phyloP scores from a whole-genome alignment of 176 grass and related monocot species.

The Ensete ventricosum region DNA sequence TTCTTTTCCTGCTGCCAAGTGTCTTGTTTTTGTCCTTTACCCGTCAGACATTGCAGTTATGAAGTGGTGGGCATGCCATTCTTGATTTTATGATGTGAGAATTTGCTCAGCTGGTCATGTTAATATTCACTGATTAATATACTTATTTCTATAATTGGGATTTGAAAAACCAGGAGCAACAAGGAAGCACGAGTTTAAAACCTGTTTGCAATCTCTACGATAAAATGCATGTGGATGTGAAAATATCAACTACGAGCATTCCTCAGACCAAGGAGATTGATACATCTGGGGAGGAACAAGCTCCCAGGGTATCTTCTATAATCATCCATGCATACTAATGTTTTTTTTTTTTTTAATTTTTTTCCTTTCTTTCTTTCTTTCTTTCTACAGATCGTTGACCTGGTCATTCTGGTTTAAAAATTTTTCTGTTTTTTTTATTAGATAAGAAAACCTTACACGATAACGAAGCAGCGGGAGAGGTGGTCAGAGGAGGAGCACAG shows the following conservation, averaged over 20 bases:
- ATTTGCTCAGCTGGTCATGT: background rate
- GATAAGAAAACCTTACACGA: conserved; percentile 86
- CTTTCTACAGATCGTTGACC: background rate
- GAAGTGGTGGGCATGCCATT: background rate
- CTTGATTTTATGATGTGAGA: background rate
- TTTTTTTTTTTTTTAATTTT: background rate
- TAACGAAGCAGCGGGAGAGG: conserved; percentile 86
- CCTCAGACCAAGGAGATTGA: background rate
- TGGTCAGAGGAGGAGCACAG: conserved; percentile 90
- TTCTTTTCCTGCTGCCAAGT: too few species aligned
- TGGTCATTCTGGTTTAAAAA: background rate
- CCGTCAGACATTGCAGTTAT: too few species aligned
- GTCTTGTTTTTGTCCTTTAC: too few species aligned
- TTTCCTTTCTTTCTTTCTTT: too few species aligned
- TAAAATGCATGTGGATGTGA: background rate
- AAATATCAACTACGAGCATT: background rate
- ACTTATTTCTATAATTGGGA: background rate
- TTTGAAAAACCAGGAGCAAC: background rate
- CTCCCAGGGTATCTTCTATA: conserved; percentile 46
- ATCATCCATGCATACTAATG: background rate
- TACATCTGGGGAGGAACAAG: conserved; percentile 26
- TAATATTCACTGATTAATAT: background rate
- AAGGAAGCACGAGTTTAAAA: background rate
- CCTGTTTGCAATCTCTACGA: background rate
- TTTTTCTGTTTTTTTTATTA: conserved; percentile 18